Evolutionary conservation across 805 yeast genomes (phyloP), one percentile per base, ranked within the genome.

Genomic region (Ogataea haglerorum): DNA sequence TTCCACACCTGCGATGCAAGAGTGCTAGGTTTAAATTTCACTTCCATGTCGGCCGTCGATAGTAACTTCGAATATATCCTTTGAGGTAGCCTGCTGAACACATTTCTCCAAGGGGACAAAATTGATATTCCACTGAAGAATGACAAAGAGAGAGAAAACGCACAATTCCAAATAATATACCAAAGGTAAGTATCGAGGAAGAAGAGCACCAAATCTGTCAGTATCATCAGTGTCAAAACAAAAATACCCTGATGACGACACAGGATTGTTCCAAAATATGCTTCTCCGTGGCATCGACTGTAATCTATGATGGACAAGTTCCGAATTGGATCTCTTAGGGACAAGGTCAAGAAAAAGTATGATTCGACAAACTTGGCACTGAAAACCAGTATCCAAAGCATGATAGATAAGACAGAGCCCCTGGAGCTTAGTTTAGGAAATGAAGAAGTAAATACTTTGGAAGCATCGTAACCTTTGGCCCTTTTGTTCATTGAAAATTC

Each of bases 61-160:
- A 76, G 58, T 3, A 76, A 53, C 45, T 75, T 75, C 2, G 77
- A 68, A 43, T 68, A 67, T 2, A 76, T 73, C 40, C 82, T 54
- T 43, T 68, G 69, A 1, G 81, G 81, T 7, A 76, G 55, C 26
- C 77, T 56, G 8, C 75, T 67, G 53, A 71, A 75, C 6, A 75
- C 68, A 53, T 75, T 75, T 52, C 76, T 67, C 82, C 81, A 75
- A 1, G 80, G 81, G 5, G 82, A 72, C 61, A 78, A 61, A 16
- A 75, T 68, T 2, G 80, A 74, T 18, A 73, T 69, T 2, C 82
- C 82, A 48, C 73, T 68, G 38, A 69, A 67, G 50, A 74, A 70
- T 2, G 80, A 72, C 13, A 76, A 53, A 10, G 68, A 59, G 10
- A 75, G 66, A 1, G 80, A 75, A 40, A 74, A 69, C 0, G 70